Base-by-base conservation (phyloP, 345 rosid genomes). In the Erucastrum elatum region DNA sequence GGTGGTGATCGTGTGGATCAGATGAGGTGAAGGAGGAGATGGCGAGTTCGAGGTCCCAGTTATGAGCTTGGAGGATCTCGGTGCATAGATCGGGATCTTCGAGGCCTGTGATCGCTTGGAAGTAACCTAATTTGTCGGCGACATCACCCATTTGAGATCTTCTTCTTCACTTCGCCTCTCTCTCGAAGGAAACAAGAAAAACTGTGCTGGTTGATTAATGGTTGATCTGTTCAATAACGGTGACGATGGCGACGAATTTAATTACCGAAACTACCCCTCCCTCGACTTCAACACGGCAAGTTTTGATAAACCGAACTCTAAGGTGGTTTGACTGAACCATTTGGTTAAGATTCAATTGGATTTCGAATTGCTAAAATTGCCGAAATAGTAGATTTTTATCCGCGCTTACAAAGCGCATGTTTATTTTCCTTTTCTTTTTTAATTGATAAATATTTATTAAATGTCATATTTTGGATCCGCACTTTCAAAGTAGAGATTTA, bases 1-100 rank as follows among this genome's bases (percentile, higher is more conserved):
- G 62, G 60, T 29, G 64, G 15, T 72, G 65, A 65, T 58, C 13
- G 4, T 9, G 60, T 64, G 56, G 76, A 44, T 29, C 70, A 51
- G 77, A 74, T 41, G 88, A 82, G 15, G 97, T 89, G 86, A 93
- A 88, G 9, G 98, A 85, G 72, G 97, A 88, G 90, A 96, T 84
- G 71, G 99, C 99, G 70, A 93, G 98, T 79, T 96, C 99, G 15
- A 96, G 87, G 89, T 96, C 98, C 98, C 99, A 91, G 67, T 86
- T 87, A 82, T 96, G 97, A 41, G 99, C 98, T 75, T 87, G 94
- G 35, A 96, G 99, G 83, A 93, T 91, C 84, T 96, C 98, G 0
- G 92, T 91, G 64, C 99, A 96, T 77, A 96, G 86, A 81, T 90
- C 98, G 72, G 85, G 80, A 82, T 96, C 99, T 75, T 93, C 92